A percentile compares a stretch with the other conserved stretches of the same genome.
Evolutionary conservation across 2,329 filamentous ascomycete species (phyloP).

Genomic region (Blumeria graminis): DNA sequence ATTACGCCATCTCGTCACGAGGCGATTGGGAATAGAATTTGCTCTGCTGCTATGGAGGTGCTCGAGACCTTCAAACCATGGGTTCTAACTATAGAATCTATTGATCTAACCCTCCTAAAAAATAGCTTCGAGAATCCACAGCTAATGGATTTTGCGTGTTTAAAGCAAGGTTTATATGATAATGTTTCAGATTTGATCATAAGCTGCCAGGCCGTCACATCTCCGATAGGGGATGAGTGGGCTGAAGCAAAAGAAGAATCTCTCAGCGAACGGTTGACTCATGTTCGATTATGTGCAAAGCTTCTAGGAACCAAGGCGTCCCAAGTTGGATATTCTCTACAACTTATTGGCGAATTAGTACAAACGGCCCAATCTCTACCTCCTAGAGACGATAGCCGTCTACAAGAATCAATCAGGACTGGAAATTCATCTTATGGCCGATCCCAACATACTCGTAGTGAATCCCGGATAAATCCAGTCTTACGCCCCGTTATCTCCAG

Average conservation of each 20-base stretch:
- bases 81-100: constrained; percentile 73
- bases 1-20: constrained; percentile 58
- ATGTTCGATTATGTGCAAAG: constrained; percentile 51
- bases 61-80: constrained; percentile 77
- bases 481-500: constrained; percentile 12
- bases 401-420: constrained; percentile 29
- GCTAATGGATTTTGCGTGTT: constrained; percentile 61
- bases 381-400: constrained; percentile 17
- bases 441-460: constrained; percentile 27
- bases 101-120: constrained; percentile 61
- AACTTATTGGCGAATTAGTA: constrained; percentile 65
- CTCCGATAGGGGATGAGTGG: constrained; percentile 87
- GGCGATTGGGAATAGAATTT: constrained; percentile 60
- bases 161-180: constrained; percentile 88
- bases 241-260: constrained; percentile 75
- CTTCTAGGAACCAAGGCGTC: constrained; percentile 70
- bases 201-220: constrained; percentile 74
- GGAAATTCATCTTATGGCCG: constrained; percentile 32
- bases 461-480: constrained; percentile 21
- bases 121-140: constrained; percentile 65
- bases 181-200: constrained; percentile 73
- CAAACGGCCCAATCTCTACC: constrained; percentile 23
- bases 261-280: constrained; percentile 62
- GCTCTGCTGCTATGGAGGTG: constrained; percentile 52
- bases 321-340: constrained; percentile 69